phyloP scores from a whole-genome alignment of 306 rosid species.

The Prunus armeniaca region DNA sequence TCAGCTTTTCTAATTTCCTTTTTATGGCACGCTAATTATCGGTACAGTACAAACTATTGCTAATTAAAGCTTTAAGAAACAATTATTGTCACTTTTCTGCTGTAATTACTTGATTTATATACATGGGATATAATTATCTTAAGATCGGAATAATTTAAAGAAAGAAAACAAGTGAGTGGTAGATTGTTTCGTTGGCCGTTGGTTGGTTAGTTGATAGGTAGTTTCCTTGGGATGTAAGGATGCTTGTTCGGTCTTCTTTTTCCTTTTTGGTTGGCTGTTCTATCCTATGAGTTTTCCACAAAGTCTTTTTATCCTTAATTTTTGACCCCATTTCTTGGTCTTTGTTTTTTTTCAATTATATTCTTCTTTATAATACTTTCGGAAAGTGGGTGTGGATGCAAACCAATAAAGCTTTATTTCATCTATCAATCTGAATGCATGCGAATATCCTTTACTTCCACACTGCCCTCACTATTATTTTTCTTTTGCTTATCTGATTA shows the following conservation, averaged over 20 bases:
- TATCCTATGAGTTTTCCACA: constrained; percentile 11
- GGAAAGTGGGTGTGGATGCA: constrained; percentile 24
- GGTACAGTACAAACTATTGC: neutral
- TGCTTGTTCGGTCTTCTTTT: constrained; percentile 17
- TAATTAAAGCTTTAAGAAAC: constrained; percentile 8
- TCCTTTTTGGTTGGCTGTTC: constrained; percentile 49
- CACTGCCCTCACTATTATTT: neutral
- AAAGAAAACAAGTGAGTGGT: neutral
- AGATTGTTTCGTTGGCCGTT: constrained; percentile 11
- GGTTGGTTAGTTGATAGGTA: constrained; percentile 57
- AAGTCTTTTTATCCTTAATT: constrained; percentile 33
- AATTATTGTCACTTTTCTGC: neutral
- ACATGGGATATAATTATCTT: neutral
- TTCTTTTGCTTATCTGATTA: no score
- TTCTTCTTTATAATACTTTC: constrained; percentile 36
- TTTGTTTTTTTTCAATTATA: neutral
- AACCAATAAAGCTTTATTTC: constrained; percentile 12
- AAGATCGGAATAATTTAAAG: neutral
- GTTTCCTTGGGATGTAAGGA: constrained; percentile 65
- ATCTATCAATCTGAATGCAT: neutral
- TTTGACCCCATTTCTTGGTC: constrained; percentile 38
- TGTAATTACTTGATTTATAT: neutral
- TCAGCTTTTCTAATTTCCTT: neutral
- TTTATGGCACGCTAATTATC: neutral
- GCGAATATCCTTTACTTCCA: constrained; percentile 56